Evolutionary conservation across 2,329 filamentous ascomycete genomes (phyloP).

Genomic region (Colletotrichum tropicicola): DNA sequence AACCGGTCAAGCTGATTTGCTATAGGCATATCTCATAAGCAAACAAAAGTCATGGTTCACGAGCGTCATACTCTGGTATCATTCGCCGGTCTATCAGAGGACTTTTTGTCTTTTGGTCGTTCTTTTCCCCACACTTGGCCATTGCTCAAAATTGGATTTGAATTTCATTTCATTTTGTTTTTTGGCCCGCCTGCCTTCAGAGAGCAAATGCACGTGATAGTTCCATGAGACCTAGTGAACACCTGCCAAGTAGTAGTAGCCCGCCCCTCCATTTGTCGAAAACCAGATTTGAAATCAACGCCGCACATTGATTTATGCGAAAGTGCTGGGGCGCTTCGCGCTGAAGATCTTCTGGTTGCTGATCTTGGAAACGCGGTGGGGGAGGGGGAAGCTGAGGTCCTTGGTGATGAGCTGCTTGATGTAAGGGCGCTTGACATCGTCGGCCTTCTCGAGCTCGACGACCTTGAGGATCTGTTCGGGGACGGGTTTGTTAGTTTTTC

Average conservation of each 20-base stretch:
- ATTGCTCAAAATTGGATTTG: constrained; percentile 23
- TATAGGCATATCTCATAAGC: constrained; percentile 13
- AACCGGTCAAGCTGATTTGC: constrained; percentile 6
- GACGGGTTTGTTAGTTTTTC: constrained; percentile 11
- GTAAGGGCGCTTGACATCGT: constrained; percentile 97
- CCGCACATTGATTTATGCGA: constrained; percentile 76
- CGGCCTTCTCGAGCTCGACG: constrained; percentile 93
- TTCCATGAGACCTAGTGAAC: constrained; percentile 70
- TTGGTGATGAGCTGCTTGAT: constrained; percentile 98
- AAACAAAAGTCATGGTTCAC: constrained; percentile 24
- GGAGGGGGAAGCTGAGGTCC: constrained; percentile 97
- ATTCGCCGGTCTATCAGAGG: constrained; percentile 23
- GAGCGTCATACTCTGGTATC: constrained; percentile 28
- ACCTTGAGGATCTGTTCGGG: constrained; percentile 88
- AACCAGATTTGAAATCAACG: constrained; percentile 57
- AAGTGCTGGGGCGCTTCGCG: constrained; percentile 93
- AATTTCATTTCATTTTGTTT: constrained; percentile 39
- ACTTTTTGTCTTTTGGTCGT: not conserved
- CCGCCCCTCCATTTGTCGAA: constrained; percentile 50
- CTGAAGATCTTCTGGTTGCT: constrained; percentile 91
- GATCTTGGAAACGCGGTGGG: constrained; percentile 90
- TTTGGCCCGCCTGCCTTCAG: constrained; percentile 50
- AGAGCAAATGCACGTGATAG: constrained; percentile 67
- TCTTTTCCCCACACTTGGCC: constrained; percentile 3
- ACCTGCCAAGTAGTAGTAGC: constrained; percentile 57